phyloP scores from a whole-genome alignment of 257 asterid genomes.

The Eucommia ulmoides region DNA sequence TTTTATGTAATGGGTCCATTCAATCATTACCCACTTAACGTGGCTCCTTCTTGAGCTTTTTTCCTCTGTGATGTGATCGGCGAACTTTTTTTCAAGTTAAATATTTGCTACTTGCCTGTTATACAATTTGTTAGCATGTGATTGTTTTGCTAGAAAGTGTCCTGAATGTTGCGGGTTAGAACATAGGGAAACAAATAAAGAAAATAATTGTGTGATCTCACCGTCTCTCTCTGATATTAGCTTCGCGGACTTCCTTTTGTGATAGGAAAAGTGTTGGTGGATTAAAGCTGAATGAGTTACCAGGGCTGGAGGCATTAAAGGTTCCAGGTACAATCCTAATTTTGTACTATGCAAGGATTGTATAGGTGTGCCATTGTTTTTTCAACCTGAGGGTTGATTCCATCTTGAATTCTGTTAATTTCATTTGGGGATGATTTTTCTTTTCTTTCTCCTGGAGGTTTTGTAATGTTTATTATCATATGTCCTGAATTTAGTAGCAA shows the following conservation, averaged over 20 bases:
- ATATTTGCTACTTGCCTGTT: neutral
- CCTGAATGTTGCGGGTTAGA: neutral
- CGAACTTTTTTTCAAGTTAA: neutral
- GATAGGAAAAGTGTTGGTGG: conserved; percentile 94
- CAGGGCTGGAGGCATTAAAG: conserved; percentile 77
- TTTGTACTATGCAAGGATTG: conserved; percentile 3
- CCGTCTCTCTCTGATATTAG: neutral
- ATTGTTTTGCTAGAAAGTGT: neutral
- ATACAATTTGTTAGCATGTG: neutral
- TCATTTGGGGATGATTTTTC: no score
- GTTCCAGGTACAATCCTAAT: conserved; percentile 60
- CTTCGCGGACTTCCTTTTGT: conserved; percentile 9
- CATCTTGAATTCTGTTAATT: neutral
- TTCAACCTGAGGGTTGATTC: conserved; percentile 2
- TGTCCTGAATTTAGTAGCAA: no score
- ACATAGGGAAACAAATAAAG: no score
- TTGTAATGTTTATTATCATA: no score
- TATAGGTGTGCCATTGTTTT: conserved; percentile 1
- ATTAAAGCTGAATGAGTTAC: conserved; percentile 80
- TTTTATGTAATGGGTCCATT: neutral
- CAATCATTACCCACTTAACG: neutral
- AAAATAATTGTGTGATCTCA: neutral
- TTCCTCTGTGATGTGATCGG: neutral
- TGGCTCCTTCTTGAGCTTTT: neutral
- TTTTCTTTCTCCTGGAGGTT: neutral